Evolutionary conservation across 208 protist species (phyloP), one percentile per base, ranked within the genome.

Genomic region (Acanthamoeba healyi): DNA sequence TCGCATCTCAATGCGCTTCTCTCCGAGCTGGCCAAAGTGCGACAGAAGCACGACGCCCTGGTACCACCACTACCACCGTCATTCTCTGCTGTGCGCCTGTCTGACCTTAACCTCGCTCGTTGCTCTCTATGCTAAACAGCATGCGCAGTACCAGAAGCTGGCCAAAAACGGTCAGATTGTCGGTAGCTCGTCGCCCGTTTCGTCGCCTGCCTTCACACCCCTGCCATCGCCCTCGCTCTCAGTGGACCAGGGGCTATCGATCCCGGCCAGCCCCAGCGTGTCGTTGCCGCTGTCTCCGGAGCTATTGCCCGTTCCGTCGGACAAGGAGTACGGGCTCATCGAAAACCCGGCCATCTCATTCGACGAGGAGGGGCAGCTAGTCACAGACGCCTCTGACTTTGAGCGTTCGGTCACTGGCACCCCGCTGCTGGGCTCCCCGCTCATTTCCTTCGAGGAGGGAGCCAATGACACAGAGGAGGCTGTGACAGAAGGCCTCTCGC

Each of bases 141-240:
- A 70, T 34, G 61, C 61, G 29, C 61, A 70, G n/a, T 70, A 70
- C 22, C 61, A 70, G 61, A 70, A 70, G 61, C n/a, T 70, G 61
- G 7, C n/a, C 29, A 70, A 70, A 24, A 70, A 70, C 61, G 61
- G 61, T 70, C 61, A 70, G 14, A 26, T 26, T 26, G 61, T 34
- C 10, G 61, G 61, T 6, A 70, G 26, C 61, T 70, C 61, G 61
- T 36, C 61, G 29, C 61, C 61, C 19, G 7, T n/a, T n/a, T n/a
- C n/a, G n/a, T n/a, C n/a, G n/a, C n/a, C n/a, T n/a, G n/a, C n/a
- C n/a, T n/a, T n/a, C n/a, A n/a, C n/a, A n/a, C n/a, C n/a, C n/a
- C n/a, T 70, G 29, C 61, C 61, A 12, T 70, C 61, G 61, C 61
- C 61, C 7, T 70, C 22, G 29, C 61, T 70, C 7, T 34, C 61